A percentile compares a stretch with the other conserved stretches of the same genome.
Evolutionary conservation across 1,284 basidiomycete species (phyloP).

Genomic region (Caloboletus firmus): DNA sequence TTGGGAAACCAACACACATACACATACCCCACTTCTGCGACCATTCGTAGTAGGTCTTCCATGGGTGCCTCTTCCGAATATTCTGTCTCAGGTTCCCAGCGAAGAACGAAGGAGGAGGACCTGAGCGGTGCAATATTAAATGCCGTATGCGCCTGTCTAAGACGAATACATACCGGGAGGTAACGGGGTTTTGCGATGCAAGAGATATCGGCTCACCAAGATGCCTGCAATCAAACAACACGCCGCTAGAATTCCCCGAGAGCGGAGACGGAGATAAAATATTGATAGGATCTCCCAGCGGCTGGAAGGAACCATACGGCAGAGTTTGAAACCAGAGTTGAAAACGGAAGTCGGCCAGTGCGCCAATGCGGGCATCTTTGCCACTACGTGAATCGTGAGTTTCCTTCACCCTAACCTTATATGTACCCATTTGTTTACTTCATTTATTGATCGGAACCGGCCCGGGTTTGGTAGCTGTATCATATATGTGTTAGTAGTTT

Average conservation of each 20-base stretch:
- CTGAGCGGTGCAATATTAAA: neutral
- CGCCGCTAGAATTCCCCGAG: neutral
- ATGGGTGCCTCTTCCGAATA: constrained; percentile 1
- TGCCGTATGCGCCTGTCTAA: no score
- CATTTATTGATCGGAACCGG: no score
- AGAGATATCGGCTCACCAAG: neutral
- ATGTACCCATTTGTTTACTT: neutral
- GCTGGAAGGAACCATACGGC: neutral
- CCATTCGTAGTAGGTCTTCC: constrained; percentile 14
- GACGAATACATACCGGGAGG: constrained; percentile 1
- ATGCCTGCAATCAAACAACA: neutral
- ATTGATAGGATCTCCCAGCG: neutral
- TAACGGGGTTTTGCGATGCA: neutral
- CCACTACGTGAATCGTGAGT: neutral
- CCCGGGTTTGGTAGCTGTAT: no score
- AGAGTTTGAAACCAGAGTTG: neutral
- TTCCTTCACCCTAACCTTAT: neutral
- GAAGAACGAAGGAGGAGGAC: constrained; percentile 4
- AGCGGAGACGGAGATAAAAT: neutral
- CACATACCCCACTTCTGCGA: constrained; percentile 10
- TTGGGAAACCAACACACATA: neutral
- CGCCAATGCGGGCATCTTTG: neutral
- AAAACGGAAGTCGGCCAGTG: neutral
- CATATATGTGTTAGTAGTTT: no score
- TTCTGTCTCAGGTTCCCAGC: constrained; percentile 1